Conservation (phyloP, 805 yeast species). For the Wickerhamiella occidentalis region DNA sequence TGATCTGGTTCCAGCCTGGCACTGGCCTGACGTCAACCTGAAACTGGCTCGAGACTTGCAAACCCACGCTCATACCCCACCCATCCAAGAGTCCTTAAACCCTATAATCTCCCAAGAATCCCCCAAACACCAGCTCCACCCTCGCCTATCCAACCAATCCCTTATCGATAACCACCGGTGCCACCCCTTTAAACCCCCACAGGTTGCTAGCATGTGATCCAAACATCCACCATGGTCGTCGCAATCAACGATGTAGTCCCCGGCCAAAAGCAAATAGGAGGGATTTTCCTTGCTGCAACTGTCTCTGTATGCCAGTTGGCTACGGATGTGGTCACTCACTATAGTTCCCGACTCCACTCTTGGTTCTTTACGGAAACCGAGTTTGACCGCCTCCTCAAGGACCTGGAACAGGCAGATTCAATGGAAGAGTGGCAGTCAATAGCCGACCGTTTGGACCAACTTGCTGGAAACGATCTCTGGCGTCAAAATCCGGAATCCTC, state of each 20-base stretch:
- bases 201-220: constrained; percentile 8
- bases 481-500: constrained; percentile 71
- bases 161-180: not conserved
- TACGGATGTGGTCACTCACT: constrained; percentile 21
- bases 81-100: too few species aligned
- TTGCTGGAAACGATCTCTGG: constrained; percentile 34
- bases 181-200: not conserved
- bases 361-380: constrained; percentile 19
- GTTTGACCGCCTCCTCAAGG: constrained; percentile 19
- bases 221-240: constrained; percentile 1
- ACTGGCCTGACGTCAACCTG: too few species aligned
- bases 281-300: not conserved
- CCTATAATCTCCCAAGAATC: too few species aligned
- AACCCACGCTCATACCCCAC: too few species aligned
- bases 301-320: constrained; percentile 16
- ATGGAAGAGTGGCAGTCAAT: constrained; percentile 57
- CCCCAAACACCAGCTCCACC: too few species aligned
- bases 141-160: too few species aligned
- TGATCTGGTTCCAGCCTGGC: too few species aligned
- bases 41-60: too few species aligned
- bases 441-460: constrained; percentile 35
- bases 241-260: constrained; percentile 3
- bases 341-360: constrained; percentile 19
- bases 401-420: constrained; percentile 34
- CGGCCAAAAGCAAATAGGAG: constrained; percentile 7